A percentile compares a stretch with the other conserved stretches of the same genome.
Evolutionary conservation across 345 rosid genomes (phyloP).

Genomic region (Eucalyptus guilfoylei): DNA sequence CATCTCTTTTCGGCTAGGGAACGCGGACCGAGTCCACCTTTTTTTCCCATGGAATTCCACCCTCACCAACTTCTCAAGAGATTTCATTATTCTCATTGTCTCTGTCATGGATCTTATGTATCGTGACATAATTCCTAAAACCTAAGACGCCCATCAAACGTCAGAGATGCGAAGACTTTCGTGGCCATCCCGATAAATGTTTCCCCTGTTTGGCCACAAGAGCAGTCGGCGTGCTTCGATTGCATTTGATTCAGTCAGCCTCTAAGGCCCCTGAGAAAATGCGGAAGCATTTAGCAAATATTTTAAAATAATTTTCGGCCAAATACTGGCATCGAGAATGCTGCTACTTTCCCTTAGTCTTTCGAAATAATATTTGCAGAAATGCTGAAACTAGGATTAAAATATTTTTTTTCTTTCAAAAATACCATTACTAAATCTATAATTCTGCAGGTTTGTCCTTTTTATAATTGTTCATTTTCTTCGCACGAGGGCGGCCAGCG

Average conservation of each 20-base stretch:
- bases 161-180: not conserved
- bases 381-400: fast-evolving
- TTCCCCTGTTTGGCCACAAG: not conserved
- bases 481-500: fast-evolving
- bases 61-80: not conserved
- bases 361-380: too few species aligned
- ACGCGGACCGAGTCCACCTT: not conserved
- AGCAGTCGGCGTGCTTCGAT: not conserved
- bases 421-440: too few species aligned
- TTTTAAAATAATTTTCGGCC: too few species aligned
- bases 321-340: too few species aligned
- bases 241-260: too few species aligned
- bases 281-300: too few species aligned
- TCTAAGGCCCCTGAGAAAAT: too few species aligned
- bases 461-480: too few species aligned
- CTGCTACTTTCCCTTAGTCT: too few species aligned
- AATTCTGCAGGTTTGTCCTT: too few species aligned
- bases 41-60: not conserved
- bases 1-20: not conserved
- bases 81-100: not conserved
- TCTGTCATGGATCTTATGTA: not conserved
- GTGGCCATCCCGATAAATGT: not conserved
- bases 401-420: too few species aligned
- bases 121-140: not conserved
- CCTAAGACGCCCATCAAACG: not conserved